These are phyloP conservation scores for Ceratobasidium sp. DNA, from an alignment of 1,284 basidiomycete genomes.

Conservation along the genomic window DNA sequence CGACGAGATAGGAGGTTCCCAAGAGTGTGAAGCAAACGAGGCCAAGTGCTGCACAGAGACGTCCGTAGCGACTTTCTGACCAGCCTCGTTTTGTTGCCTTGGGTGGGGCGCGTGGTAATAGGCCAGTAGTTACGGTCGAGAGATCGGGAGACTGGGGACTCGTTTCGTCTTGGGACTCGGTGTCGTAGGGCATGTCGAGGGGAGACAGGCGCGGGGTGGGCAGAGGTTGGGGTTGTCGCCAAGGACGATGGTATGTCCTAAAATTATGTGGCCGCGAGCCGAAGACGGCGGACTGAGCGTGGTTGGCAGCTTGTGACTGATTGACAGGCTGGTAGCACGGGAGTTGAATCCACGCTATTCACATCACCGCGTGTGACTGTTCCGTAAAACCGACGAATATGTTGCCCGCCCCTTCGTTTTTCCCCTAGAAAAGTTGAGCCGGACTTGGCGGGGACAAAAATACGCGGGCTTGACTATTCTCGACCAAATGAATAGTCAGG, in stretches of 20 bases:
- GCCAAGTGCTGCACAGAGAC: constrained; percentile 6
- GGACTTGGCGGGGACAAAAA: too few species aligned
- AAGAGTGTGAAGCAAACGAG: constrained; percentile 1
- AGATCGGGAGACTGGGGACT: constrained; percentile 27
- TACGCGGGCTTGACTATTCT: too few species aligned
- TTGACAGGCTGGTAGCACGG: background rate
- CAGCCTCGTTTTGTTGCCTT: constrained; percentile 8
- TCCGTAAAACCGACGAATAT: too few species aligned
- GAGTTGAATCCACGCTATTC: background rate
- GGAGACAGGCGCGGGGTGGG: background rate
- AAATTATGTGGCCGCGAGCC: background rate
- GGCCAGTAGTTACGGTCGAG: background rate
- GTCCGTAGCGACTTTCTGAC: constrained; percentile 17
- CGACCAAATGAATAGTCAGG: too few species aligned
- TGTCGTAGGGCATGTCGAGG: constrained; percentile 2
- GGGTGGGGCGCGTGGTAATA: background rate
- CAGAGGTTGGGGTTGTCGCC: background rate
- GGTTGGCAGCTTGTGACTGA: background rate
- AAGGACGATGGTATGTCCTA: background rate
- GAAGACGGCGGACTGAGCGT: background rate
- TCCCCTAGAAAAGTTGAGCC: too few species aligned
- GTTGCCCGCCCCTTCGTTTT: too few species aligned
- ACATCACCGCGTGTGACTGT: background rate
- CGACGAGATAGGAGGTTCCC: constrained; percentile 7
- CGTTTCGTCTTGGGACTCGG: constrained; percentile 11